Base-by-base conservation (phyloP, 805 yeast species). In the Peterozyma xylosa region DNA sequence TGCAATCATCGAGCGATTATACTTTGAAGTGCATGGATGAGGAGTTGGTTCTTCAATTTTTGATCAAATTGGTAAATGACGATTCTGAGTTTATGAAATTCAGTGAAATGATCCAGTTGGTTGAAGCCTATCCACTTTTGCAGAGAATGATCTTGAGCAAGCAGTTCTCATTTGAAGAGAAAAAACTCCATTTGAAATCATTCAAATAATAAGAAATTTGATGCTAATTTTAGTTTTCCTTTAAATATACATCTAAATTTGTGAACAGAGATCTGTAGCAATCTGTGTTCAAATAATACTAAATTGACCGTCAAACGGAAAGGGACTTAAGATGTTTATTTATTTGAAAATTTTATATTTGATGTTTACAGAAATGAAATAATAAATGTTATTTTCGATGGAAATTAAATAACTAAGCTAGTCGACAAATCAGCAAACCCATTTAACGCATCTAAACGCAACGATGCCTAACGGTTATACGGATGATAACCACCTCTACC, bases 21-120 rank as follows among this genome's bases (percentile, higher is more conserved):
- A 21, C 27, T 21, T 21, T 21, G 27, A 13, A 14, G 30, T 1
- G 7, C 2, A 21, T 30, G 11, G 47, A 44, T 18, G 47, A 45
- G 11, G 44, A 45, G 11, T 3, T 38, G 13, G 53, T 63, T 27
- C 53, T 63, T 39, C 55, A 57, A 50, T 47, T 58, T 17, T 53
- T 62, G 38, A 61, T 57, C 39, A 56, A 59, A 42, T 59, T 62
- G 44, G 63, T 58, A 29, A 58, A 27, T 3, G 47, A 45, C 18
- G 44, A 41, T 14, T 39, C 47, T 11, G 34, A 35, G 2, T 14
- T 17, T 15, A 41, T 41, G 37, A 45, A 39, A 42, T 42, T 42
- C 33, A 47, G 32, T 32, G 32, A 41, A 14, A 14, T 45, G 5
- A 40, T 43, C 38, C 44, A 40, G 11, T 38, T 45, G 27, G 39